Evolutionary conservation across 192 early-diverging fungal species (phyloP).

Genomic region (Coemansia sp.): DNA sequence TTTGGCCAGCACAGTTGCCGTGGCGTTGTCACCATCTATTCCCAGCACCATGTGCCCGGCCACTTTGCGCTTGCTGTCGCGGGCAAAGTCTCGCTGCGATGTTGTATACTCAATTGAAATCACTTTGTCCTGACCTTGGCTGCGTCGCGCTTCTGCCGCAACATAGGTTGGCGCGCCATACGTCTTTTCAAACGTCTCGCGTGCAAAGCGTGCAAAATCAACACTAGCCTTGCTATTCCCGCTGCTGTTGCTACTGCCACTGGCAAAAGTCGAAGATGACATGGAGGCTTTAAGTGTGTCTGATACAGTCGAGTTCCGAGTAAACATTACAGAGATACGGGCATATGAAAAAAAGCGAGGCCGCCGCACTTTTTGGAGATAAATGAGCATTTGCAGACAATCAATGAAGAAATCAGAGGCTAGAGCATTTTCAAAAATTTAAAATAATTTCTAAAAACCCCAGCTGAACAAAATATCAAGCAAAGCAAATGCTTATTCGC

Average conservation of each 20-base stretch:
- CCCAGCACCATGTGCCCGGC: constrained; percentile 40
- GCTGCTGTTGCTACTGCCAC: constrained; percentile 13
- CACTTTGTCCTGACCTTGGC: constrained; percentile 10
- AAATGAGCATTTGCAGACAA: neutral
- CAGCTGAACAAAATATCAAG: no score
- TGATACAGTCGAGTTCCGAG: neutral
- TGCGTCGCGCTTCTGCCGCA: constrained; percentile 13
- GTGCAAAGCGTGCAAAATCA: constrained; percentile 28
- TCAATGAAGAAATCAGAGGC: neutral
- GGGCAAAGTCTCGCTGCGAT: constrained; percentile 58
- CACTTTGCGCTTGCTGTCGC: constrained; percentile 55
- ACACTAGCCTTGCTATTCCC: constrained; percentile 27
- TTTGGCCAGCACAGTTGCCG: constrained; percentile 25
- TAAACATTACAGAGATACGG: neutral
- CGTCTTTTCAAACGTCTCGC: constrained; percentile 30
- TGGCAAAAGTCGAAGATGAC: neutral
- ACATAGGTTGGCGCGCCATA: constrained; percentile 21
- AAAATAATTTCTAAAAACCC: no score
- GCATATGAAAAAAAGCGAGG: neutral
- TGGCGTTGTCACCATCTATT: constrained; percentile 10
- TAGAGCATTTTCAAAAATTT: no score
- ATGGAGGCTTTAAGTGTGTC: neutral
- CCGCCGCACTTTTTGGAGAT: neutral
- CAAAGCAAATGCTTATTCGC: neutral
- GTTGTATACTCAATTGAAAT: constrained; percentile 32